Conservation (phyloP, 805 yeast species). For the Candida peoriensis region DNA sequence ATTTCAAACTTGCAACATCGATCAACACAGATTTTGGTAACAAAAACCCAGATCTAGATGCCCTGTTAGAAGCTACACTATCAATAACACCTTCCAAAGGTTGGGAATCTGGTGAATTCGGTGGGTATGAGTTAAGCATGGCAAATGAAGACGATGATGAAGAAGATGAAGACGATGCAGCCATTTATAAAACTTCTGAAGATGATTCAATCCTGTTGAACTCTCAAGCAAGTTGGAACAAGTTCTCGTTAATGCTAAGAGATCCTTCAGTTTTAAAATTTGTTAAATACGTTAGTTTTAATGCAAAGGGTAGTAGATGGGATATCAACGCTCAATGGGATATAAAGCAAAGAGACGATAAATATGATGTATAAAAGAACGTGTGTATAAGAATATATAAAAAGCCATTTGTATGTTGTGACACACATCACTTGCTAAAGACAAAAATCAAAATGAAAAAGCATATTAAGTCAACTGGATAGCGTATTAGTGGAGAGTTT, state of each 20-base stretch:
- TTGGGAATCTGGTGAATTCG: conserved; percentile 87
- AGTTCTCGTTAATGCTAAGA: conserved; percentile 67
- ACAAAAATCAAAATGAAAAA: conserved; percentile 24
- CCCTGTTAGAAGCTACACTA: conserved; percentile 72
- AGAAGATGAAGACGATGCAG: conserved; percentile 68
- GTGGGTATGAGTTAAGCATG: conserved; percentile 95
- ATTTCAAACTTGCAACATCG: conserved; percentile 83
- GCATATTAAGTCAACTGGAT: conserved; percentile 39
- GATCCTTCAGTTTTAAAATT: conserved; percentile 87
- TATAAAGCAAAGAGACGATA: conserved; percentile 45
- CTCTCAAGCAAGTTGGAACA: conserved; percentile 80
- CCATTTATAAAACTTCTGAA: conserved; percentile 59
- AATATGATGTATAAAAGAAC: conserved; percentile 31
- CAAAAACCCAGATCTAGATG: conserved; percentile 19
- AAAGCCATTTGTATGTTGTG: no score
- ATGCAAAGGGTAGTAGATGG: conserved; percentile 91
- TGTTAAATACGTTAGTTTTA: conserved; percentile 83
- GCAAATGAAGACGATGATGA: conserved; percentile 41
- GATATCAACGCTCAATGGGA: conserved; percentile 82
- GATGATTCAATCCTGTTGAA: conserved; percentile 77
- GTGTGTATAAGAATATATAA: no score
- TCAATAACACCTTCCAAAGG: conserved; percentile 75
- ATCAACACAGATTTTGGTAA: conserved; percentile 30
- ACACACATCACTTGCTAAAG: no score
- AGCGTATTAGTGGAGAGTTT: conserved; percentile 5